Percentiles rank a stretch among this genome's conserved stretches.
Evolutionary conservation across 108 stramenopile genomes (phyloP).

Genomic region (Phaeodactylum tricornutum): DNA sequence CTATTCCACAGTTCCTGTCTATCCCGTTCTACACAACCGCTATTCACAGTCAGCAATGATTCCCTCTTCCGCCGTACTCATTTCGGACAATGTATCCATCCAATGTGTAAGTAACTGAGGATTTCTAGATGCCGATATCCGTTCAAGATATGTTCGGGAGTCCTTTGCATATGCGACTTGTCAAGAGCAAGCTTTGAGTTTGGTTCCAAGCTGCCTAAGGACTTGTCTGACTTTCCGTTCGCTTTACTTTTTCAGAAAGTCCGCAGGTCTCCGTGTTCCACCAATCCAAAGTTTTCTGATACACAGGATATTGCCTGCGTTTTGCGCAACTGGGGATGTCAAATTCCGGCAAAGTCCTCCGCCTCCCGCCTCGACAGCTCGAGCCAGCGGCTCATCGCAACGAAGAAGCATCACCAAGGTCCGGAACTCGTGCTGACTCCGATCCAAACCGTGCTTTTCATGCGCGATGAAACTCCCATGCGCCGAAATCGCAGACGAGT

Average conservation of each 20-base stretch:
- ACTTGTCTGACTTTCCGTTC: too few relatives aligned
- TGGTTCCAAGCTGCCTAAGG: too few relatives aligned
- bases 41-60: too few relatives aligned
- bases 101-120: constrained; percentile 1
- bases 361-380: neutral
- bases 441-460: neutral
- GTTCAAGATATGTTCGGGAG: neutral
- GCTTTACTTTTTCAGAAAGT: neutral
- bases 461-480: neutral
- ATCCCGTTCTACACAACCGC: too few relatives aligned
- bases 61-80: neutral
- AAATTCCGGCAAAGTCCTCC: too few relatives aligned
- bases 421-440: neutral
- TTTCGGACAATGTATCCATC: neutral
- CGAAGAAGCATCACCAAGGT: neutral
- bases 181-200: too few relatives aligned
- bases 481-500: neutral
- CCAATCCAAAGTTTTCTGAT: neutral
- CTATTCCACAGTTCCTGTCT: too few relatives aligned
- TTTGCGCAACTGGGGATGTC: constrained; percentile 1
- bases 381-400: neutral
- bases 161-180: neutral
- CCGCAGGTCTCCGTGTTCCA: neutral
- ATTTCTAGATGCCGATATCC: neutral
- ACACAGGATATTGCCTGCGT: neutral